These are phyloP conservation scores for Microdochium trichocladiopsis DNA, from an alignment of 2,329 filamentous ascomycete species.

Conservation along the genomic window DNA sequence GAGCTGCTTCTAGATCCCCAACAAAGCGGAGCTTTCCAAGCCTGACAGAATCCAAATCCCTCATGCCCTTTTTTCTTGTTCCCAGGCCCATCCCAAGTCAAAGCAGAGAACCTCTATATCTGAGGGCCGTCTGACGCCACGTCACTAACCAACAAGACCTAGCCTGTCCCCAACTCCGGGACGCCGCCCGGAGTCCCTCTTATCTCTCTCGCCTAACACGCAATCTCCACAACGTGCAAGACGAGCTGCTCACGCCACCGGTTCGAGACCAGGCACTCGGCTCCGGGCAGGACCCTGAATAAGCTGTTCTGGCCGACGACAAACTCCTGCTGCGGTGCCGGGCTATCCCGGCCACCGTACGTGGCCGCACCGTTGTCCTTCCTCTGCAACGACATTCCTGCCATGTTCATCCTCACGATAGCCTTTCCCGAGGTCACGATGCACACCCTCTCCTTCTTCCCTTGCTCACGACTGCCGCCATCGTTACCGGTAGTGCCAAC, in stretches of 20 bases:
- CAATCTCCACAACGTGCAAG: neutral
- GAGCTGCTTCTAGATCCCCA: no score
- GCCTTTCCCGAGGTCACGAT: neutral
- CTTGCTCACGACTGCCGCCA: no score
- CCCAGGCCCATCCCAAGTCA: no score
- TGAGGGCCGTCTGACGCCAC: no score
- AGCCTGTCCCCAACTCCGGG: no score
- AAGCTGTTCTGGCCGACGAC: neutral
- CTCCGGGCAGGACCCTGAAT: neutral
- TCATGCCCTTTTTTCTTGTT: no score
- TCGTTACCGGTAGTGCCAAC: neutral
- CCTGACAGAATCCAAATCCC: no score
- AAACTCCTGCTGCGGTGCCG: neutral
- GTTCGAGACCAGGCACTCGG: neutral
- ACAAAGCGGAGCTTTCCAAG: no score
- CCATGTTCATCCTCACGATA: neutral
- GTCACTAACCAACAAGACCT: no score
- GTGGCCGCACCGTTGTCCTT: neutral
- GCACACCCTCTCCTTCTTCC: neutral
- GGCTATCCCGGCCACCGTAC: neutral
- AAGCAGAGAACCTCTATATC: no score
- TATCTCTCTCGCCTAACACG: no score
- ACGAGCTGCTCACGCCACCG: neutral
- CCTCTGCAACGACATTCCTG: neutral
- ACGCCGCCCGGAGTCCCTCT: no score